Evolutionary conservation across 1,139 yeast genomes (phyloP).

Genomic region (Geotrichum siamense): DNA sequence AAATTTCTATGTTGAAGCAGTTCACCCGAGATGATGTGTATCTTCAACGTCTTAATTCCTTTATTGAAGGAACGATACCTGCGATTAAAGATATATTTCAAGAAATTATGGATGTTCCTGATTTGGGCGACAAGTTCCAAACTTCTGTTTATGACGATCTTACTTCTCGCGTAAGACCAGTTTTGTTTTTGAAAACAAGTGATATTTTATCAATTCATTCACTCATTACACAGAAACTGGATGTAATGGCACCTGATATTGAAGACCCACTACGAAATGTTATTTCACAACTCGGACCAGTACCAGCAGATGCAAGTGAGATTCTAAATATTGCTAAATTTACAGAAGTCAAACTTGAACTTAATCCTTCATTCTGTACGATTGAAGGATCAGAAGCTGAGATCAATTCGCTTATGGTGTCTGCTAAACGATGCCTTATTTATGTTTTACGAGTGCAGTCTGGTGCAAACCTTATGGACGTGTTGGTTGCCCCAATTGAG

Average conservation of each 20-base stretch:
- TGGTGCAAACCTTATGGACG: conserved; percentile 62
- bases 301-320: conserved; percentile 42
- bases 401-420: conserved; percentile 51
- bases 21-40: conserved; percentile 58
- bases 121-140: conserved; percentile 53
- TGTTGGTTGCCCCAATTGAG: conserved; percentile 64
- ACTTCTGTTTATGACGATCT: conserved; percentile 67
- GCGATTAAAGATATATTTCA: conserved; percentile 42
- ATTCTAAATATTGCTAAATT: conserved; percentile 37
- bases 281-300: conserved; percentile 38
- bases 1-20: conserved; percentile 58
- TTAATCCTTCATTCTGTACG: conserved; percentile 38
- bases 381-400: conserved; percentile 39
- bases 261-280: conserved; percentile 54
- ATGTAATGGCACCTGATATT: conserved; percentile 38
- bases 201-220: conserved; percentile 60
- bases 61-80: conserved; percentile 47
- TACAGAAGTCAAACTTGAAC: conserved; percentile 37
- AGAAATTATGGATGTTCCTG: conserved; percentile 48
- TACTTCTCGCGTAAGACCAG: conserved; percentile 59
- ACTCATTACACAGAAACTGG: conserved; percentile 47
- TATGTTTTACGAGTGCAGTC: conserved; percentile 77
- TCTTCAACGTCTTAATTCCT: conserved; percentile 74
- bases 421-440: conserved; percentile 72
- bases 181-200: conserved; percentile 52